These are phyloP conservation scores for Galeopsis tetrahit DNA, from an alignment of 257 asterid genomes.

Conservation along the genomic window DNA sequence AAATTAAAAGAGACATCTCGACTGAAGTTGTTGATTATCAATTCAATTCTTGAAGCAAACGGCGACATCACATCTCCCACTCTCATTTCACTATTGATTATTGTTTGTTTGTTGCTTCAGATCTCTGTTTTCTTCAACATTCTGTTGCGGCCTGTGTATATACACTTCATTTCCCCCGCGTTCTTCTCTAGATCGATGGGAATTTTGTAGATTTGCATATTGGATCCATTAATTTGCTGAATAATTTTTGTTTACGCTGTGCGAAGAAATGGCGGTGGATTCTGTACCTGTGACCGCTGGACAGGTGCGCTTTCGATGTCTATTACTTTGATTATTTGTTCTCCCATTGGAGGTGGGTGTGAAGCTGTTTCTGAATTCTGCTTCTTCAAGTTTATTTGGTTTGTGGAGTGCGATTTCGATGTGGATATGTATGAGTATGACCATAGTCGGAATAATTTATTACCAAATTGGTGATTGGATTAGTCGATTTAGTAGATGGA, in stretches of 20 bases:
- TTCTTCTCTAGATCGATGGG: constrained; percentile 39
- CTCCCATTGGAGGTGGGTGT: constrained; percentile 21
- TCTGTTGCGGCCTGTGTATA: neutral
- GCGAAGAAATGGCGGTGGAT: constrained; percentile 59
- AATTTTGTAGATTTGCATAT: constrained; percentile 38
- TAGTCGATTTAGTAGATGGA: neutral
- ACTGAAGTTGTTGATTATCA: constrained; percentile 42
- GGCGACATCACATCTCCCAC: constrained; percentile 54
- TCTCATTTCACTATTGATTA: constrained; percentile 28
- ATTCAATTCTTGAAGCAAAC: constrained; percentile 61
- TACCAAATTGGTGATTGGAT: neutral
- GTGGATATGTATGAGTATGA: neutral
- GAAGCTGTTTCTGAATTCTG: constrained; percentile 12
- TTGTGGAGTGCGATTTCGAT: constrained; percentile 21
- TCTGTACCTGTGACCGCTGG: constrained; percentile 70
- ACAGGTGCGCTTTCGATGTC: constrained; percentile 49
- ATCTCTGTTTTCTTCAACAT: constrained; percentile 41
- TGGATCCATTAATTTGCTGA: constrained; percentile 35
- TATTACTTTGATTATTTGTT: constrained; percentile 15
- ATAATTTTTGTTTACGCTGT: neutral
- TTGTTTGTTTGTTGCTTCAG: constrained; percentile 48
- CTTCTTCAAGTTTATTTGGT: constrained; percentile 25
- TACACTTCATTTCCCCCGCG: constrained; percentile 24
- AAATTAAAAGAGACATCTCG: constrained; percentile 39
- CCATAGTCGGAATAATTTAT: neutral